Evolutionary conservation across 768 basidiomycete species (phyloP), one percentile per base, ranked within the genome.

Genomic region (Boletus sp.): DNA sequence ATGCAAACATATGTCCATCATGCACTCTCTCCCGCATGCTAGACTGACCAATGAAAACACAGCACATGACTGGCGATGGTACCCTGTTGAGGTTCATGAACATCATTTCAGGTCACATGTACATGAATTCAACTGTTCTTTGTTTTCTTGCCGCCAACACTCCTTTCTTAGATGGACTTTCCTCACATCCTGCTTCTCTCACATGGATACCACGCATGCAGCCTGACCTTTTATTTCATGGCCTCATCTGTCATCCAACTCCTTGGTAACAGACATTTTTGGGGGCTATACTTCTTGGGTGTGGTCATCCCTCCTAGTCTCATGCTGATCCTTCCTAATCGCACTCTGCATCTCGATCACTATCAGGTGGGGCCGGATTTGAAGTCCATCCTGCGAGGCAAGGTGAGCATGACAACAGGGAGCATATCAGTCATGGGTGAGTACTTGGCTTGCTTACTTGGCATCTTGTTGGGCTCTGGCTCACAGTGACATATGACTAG

Each of bases 191-290:
- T 78, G 77, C 57, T 93, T 94, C 75, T 90, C 89, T 5, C 90
- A 92, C 64, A 70, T 78, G 61, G 76, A 79, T 30, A 39, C 77
- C 17, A 59, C 67, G 1, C 90, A 92, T 65, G 80, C 89, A 83
- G 82, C n/a, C 80, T 90, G 65, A 84, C 87, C 0, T 90, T 83
- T 71, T 90, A 78, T 71, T 92, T 89, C 74, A 83, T 92, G 80
- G 88, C 85, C 0, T 82, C 78, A 1, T 71, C 82, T 3, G 83
- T 89, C 47, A 76, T 92, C 28, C 64, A 72, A 17, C 72, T 86
- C 45, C 77, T 93, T 10, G 89, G 90, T 0, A 85, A 82, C 64
- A 73, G 79, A 10, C 78, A 79, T 17, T 93, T 93, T 67, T 92
- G 4, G 73, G n/a, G 75, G 10, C 77, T 93, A n/a, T 94, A 94